A percentile compares a stretch with the other conserved stretches of the same genome.
Conservation (phyloP, 2,329 filamentous ascomycete genomes). For the Fusarium sp. region DNA sequence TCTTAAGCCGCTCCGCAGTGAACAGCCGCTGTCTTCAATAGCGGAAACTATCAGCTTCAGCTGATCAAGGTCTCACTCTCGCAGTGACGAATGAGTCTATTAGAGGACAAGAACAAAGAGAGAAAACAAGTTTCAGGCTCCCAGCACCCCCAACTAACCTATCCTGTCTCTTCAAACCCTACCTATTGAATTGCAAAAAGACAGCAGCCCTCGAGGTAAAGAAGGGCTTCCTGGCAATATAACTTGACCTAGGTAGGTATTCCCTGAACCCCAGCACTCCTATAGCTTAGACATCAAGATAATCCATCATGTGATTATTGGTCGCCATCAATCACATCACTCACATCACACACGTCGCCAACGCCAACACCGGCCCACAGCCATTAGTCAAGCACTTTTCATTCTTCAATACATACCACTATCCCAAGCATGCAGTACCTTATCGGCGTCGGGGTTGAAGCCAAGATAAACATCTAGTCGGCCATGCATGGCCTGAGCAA, state of each 20-base stretch:
- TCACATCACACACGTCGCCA: conserved; percentile 15
- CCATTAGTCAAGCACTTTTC: not conserved
- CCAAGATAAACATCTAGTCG: not conserved
- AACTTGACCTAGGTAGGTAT: not conserved
- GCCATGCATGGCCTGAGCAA: conserved; percentile 5
- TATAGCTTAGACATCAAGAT: conserved; percentile 32
- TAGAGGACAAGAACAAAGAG: not conserved
- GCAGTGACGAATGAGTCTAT: not conserved
- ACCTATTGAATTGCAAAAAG: not conserved
- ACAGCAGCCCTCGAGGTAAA: not conserved
- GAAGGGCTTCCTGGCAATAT: not conserved
- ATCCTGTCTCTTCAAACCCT: not conserved
- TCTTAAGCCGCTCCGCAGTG: conserved; percentile 3
- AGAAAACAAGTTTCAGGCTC: not conserved
- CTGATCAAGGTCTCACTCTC: not conserved
- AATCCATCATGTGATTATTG: conserved; percentile 40
- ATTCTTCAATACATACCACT: not conserved
- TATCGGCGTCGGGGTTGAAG: not conserved
- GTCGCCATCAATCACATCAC: conserved; percentile 29
- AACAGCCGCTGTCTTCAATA: conserved; percentile 1
- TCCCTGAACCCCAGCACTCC: not conserved
- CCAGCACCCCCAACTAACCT: not conserved
- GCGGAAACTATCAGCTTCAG: conserved; percentile 9
- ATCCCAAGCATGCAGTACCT: not conserved
- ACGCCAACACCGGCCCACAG: conserved; percentile 8